Base-by-base conservation (phyloP, 2,329 filamentous ascomycete genomes). In the Alternaria arbusti region DNA sequence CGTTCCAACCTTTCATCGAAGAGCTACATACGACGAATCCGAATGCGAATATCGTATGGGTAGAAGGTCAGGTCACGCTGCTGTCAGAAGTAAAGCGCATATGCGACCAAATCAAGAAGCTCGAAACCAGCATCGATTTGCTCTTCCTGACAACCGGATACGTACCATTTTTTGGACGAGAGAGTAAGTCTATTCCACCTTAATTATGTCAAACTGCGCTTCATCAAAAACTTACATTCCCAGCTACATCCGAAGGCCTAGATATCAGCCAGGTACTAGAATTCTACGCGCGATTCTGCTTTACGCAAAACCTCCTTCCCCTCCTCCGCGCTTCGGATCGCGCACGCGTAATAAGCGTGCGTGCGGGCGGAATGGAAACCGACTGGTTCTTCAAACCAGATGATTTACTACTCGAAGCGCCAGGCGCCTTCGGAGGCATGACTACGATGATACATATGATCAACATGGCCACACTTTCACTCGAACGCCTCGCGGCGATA, bases 231-330 rank as follows among this genome's bases (percentile, higher is more conserved):
- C 51, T 54, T 20, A n/a, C 23, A 22, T 22, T 3, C 20, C 36
- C 13, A 63, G 69, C 64, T 12, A 71, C 67, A 13, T 15, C 69
- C 3, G 84, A 85, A 64, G 84, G 83, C 1, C 5, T 84, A 2
- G 83, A 84, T n/a, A 72, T 80, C 28, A 71, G 71, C 1, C 81
- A 82, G 40, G 78, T 70, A 11, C 68, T 85, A 23, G 72, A 74
- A 40, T 84, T 82, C 70, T 85, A 85, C 75, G 76, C 79, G 3
- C 80, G 83, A 6, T 78, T 84, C n/a, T 71, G 82, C 3, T 83
- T 83, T 64, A 67, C 80, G 28, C 66, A 71, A 13, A 72, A 78
- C 26, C 78, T 85, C 5, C 78, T 84, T 7, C 82, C 84, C 0
- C 72, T 82, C 0, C 74, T 86, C 7, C 59, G 58, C 7, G 45